Evolutionary conservation across 257 asterid genomes (phyloP).

Genomic region (Perilla frutescens): DNA sequence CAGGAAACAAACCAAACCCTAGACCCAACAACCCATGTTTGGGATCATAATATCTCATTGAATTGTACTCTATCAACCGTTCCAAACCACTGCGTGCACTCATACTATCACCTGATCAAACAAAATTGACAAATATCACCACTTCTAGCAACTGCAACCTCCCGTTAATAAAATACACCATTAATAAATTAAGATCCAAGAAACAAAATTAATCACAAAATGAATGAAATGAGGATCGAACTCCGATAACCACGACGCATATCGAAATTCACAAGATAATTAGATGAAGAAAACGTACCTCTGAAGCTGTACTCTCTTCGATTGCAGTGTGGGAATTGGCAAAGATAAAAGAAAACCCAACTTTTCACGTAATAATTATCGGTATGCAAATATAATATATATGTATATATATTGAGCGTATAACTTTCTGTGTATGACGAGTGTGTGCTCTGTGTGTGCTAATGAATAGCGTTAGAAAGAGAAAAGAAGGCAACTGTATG

Average conservation of each 20-base stretch:
- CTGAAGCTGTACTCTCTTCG: conserved; percentile 50
- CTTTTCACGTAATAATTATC: conserved; percentile 40
- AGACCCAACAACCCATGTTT: conserved; percentile 46
- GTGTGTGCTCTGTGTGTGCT: conserved; percentile 27
- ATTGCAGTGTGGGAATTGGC: conserved; percentile 48
- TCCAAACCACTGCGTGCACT: conserved; percentile 45
- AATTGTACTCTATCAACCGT: conserved; percentile 38
- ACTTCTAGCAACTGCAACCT: conserved; percentile 29
- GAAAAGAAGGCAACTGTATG: conserved; percentile 35
- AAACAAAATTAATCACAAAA: conserved; percentile 24
- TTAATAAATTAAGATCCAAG: conserved; percentile 41
- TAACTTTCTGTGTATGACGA: conserved; percentile 20
- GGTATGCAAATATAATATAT: not conserved
- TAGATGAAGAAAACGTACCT: conserved; percentile 46
- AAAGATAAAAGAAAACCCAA: conserved; percentile 40
- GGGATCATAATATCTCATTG: conserved; percentile 41
- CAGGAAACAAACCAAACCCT: conserved; percentile 47
- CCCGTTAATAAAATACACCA: not conserved
- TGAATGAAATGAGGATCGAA: conserved; percentile 34
- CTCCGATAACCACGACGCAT: conserved; percentile 33
- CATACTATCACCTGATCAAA: conserved; percentile 72
- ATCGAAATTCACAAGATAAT: conserved; percentile 36
- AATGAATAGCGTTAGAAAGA: conserved; percentile 39
- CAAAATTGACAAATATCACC: conserved; percentile 32
- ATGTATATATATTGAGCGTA: not conserved